Conservation (phyloP, 164 flowering plant species). For the Euptelea pleiosperma region DNA sequence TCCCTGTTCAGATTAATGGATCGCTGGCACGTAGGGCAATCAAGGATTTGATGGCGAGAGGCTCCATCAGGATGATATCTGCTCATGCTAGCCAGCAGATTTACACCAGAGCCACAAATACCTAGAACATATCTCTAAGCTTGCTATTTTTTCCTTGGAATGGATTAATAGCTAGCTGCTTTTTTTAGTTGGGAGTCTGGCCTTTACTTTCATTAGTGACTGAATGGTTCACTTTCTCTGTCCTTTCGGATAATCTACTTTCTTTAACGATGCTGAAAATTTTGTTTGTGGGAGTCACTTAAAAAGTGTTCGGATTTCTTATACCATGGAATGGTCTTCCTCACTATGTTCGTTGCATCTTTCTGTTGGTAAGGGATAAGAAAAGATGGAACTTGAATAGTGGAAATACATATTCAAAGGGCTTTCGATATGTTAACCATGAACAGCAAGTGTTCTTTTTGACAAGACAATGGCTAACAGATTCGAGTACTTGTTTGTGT, state of each 20-base stretch:
- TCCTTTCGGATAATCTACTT: neutral
- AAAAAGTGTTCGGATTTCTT: no score
- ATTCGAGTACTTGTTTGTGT: no score
- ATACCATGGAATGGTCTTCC: no score
- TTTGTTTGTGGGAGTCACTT: no score
- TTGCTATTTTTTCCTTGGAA: neutral
- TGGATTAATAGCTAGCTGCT: neutral
- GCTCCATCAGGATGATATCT: constrained; percentile 38
- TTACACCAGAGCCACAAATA: constrained; percentile 41
- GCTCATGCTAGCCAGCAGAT: constrained; percentile 52
- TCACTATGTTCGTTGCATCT: no score
- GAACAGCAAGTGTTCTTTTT: no score
- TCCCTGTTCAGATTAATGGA: constrained; percentile 35
- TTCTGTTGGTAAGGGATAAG: no score
- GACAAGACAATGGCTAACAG: no score
- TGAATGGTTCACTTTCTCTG: neutral
- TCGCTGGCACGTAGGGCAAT: constrained; percentile 47
- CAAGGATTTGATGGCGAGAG: constrained; percentile 49
- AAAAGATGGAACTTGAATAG: no score
- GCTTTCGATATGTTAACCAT: no score
- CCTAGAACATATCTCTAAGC: constrained; percentile 1
- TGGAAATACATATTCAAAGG: no score
- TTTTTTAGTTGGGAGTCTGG: neutral
- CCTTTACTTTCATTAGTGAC: neutral
- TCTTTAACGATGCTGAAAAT: no score